Base-by-base conservation (phyloP, 306 rosid genomes). In the Cucurbita pepo region DNA sequence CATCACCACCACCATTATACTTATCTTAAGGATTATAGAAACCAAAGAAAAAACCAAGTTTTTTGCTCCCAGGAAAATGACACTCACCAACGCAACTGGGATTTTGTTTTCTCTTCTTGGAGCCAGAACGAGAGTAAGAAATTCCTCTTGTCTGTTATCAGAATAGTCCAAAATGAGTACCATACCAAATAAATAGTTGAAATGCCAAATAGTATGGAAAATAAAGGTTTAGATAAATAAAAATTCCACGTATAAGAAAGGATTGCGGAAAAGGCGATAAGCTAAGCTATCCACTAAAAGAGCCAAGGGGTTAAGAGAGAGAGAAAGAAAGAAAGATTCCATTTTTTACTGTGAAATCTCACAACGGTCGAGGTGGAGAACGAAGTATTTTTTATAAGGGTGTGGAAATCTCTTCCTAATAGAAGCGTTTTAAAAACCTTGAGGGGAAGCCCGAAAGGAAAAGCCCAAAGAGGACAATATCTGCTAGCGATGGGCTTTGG, bases 101-200 rank as follows among this genome's bases (percentile, higher is more conserved):
- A 77, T 76, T 82, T 50, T 78, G 84, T 77, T 85, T 81, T 85
- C 86, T 86, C 77, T 88, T 90, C 87, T 86, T 88, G 64, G 91
- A 64, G 43, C 56, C 73, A 76, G 69, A 36, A 70, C 79, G 75
- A 15, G 80, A 61, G 81, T 73, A 76, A 16, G 80, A 79, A 82
- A 94, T 82, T 56, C 96, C 92, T 80, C 82, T 80, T 22, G 77
- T 80, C 97, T 94, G 90, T 67, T 65, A 38, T 55, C 40, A 16
- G 53, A 53, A 10, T 18, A 72, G 64, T 6, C 52, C 7, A 38
- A 40, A 47, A 18, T 54, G 63, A 72, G 76, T 47, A 72, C 75
- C 7, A 66, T 48, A 1, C 13, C 14, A 10, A 66, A 44, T 22
- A 45, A 66, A 25, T 19, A 43, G 25, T 64, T 43, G 4, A 65